phyloP scores from a whole-genome alignment of 805 yeast genomes.

The Phaffomyces opuntiae region DNA sequence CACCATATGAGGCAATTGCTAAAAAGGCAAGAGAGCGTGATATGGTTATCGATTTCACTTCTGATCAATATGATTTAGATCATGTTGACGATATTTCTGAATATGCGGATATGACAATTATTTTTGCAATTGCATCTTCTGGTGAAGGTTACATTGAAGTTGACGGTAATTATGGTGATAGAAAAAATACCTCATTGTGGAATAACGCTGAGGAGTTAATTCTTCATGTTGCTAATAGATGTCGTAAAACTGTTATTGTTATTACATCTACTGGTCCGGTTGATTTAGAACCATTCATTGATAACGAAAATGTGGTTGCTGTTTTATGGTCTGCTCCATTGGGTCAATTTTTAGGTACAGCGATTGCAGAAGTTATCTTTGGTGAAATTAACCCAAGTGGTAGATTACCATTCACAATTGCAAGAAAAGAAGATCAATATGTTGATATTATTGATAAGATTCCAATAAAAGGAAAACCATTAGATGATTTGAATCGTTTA shows the following conservation, averaged over 20 bases:
- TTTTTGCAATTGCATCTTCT: constrained; percentile 46
- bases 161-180: constrained; percentile 53
- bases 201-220: constrained; percentile 51
- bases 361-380: constrained; percentile 50
- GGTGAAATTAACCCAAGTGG: constrained; percentile 63
- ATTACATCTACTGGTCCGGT: constrained; percentile 58
- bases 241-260: constrained; percentile 50
- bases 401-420: constrained; percentile 55
- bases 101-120: constrained; percentile 45
- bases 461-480: constrained; percentile 29
- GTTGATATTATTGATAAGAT: constrained; percentile 37
- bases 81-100: constrained; percentile 39
- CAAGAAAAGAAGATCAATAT: constrained; percentile 41
- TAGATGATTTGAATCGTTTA: constrained; percentile 28
- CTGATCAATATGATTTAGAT: constrained; percentile 40
- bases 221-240: constrained; percentile 38
- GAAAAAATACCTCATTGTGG: constrained; percentile 48
- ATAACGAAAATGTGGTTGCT: constrained; percentile 50
- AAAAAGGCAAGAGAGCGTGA: constrained; percentile 38
- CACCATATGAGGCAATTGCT: constrained; percentile 51
- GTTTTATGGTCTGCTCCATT: constrained; percentile 50
- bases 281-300: constrained; percentile 48
- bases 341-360: constrained; percentile 50
- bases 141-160: constrained; percentile 56
- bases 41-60: constrained; percentile 37